Evolutionary conservation across 176 grass and related monocot species (phyloP), one percentile per base, ranked within the genome.

Genomic region (Triticum timopheevii): DNA sequence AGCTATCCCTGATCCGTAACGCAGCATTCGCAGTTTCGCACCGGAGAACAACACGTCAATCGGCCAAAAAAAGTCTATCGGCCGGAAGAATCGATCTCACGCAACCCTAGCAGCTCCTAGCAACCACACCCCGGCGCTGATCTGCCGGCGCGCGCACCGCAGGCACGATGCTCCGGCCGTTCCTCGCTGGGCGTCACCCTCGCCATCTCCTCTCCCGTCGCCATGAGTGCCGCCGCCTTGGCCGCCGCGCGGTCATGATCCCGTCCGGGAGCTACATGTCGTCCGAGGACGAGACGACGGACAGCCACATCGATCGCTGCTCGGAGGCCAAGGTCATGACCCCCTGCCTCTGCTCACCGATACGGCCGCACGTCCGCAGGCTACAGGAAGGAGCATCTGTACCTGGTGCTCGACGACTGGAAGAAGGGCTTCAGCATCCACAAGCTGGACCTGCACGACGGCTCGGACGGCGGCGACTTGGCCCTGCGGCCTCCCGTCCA

Each of bases 351-450:
- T 65, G 63, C 25, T 15, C 0, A 16, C 13, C 2, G 11, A 1
- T 4, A 8, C 15, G 30, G 65, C 13, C 15, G 28, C 27, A 9
- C 12, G 5, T 33, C 65, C 13, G 15, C 28, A 7, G 30, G 27
- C 65, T 17, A 34, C 64, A 22, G 38, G 20, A 22, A 50, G 6
- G 17, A 31, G 19, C 52, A 78, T 2, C 5, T 78, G 19, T 61
- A 78, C 76, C 2, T 78, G 10, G 52, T 58, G 50, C 50, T 78
- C 1, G 52, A 61, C 3, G 76, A 78, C 31, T 78, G 76, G 76
- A 78, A 22, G 50, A 78, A 61, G 5, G 76, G 76, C 2, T 59
- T 78, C 52, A 78, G 76, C 76, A 58, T 78, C 50, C 19, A 61
- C 27, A 78, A 61, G 52, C 54, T 78, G 10, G 76, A 78, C 31